Conservation (phyloP, 768 basidiomycete genomes). For the Myochromella boudieri region DNA sequence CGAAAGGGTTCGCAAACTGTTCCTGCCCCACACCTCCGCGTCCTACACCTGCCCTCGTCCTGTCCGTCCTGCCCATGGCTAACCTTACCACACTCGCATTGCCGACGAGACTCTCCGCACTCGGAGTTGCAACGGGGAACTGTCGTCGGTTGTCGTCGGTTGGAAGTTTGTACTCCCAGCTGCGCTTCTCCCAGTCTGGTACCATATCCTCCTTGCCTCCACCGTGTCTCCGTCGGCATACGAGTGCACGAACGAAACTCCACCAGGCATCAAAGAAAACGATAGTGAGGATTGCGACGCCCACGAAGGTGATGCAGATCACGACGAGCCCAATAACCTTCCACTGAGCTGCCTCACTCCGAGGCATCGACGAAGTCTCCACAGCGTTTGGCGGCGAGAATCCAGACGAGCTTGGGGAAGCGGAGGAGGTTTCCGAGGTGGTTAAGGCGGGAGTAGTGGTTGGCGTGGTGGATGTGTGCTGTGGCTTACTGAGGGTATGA, state of each 20-base stretch:
- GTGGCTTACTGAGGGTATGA: constrained; percentile 1
- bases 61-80: constrained; percentile 2
- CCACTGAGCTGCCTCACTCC: constrained; percentile 55
- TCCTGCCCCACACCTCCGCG: not conserved
- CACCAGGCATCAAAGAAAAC: constrained; percentile 76
- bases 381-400: constrained; percentile 7
- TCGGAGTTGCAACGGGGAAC: no score
- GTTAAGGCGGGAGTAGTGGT: constrained; percentile 1
- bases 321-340: constrained; percentile 69
- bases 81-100: not conserved
- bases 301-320: constrained; percentile 61
- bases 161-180: constrained; percentile 57
- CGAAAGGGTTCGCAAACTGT: constrained; percentile 2
- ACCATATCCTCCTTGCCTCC: constrained; percentile 53
- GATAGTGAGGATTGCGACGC: constrained; percentile 50
- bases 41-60: constrained; percentile 4
- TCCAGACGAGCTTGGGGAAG: constrained; percentile 7
- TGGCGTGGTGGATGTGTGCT: not conserved
- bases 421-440: not conserved
- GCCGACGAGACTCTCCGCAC: constrained; percentile 13
- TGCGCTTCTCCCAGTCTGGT: constrained; percentile 62
- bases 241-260: constrained; percentile 53
- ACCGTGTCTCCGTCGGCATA: constrained; percentile 38
- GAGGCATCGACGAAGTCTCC: constrained; percentile 29
- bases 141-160: constrained; percentile 16